Conservation (phyloP, 805 yeast species). For the Kluyveromyces dobzhanskii region DNA sequence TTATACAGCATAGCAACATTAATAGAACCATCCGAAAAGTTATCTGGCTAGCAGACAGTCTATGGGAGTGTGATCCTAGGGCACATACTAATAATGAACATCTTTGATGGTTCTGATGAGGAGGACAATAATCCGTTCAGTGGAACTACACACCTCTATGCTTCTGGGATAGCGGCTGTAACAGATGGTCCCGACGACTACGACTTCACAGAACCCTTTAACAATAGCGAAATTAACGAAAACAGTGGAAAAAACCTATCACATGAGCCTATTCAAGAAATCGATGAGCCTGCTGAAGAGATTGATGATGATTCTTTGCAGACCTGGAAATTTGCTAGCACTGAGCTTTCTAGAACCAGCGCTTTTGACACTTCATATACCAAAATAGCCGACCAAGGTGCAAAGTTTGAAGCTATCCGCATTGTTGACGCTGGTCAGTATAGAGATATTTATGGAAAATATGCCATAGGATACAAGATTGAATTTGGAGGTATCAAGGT, state of each 20-base stretch:
- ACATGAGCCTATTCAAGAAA: conserved; percentile 1
- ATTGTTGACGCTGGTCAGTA: conserved; percentile 82
- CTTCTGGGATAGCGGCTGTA: conserved; percentile 30
- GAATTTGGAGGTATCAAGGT: conserved; percentile 50
- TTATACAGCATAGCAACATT: too few relatives aligned
- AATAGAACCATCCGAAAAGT: too few relatives aligned
- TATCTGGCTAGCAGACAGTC: too few relatives aligned
- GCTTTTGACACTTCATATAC: neutral
- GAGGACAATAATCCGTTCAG: conserved; percentile 34
- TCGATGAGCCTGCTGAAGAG: neutral
- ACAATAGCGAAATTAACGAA: neutral
- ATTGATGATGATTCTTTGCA: conserved; percentile 2
- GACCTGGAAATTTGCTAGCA: neutral
- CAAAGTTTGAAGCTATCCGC: neutral
- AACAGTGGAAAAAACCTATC: neutral
- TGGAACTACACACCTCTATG: conserved; percentile 31
- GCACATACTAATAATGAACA: too few relatives aligned
- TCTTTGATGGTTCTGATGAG: conserved; percentile 20
- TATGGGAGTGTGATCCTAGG: too few relatives aligned
- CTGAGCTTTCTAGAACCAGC: neutral
- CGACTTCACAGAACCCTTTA: conserved; percentile 4
- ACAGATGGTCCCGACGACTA: conserved; percentile 13
- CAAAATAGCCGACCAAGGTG: neutral
- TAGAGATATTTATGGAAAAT: conserved; percentile 66
- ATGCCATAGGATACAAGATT: conserved; percentile 80